phyloP scores from a whole-genome alignment of 2,329 filamentous ascomycete species.

The Hymenoscyphus occultus region DNA sequence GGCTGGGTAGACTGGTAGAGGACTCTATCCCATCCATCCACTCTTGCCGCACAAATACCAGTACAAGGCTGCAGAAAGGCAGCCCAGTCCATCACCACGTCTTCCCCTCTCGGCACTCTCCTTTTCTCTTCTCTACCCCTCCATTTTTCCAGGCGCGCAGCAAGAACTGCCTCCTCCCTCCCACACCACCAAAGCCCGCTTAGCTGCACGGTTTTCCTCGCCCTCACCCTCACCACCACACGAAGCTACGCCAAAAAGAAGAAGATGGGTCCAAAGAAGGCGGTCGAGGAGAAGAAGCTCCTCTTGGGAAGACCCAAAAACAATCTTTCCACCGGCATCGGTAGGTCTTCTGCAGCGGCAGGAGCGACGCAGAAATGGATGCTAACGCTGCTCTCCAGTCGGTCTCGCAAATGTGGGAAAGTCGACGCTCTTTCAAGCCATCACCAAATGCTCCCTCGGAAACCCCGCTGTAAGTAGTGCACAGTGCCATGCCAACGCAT shows the following conservation, averaged over 20 bases:
- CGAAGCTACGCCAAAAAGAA: constrained; percentile 57
- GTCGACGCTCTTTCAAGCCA: constrained; percentile 98
- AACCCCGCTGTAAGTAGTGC: constrained; percentile 78
- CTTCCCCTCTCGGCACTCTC: constrained; percentile 34
- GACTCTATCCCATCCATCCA: constrained; percentile 6
- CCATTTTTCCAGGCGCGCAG: constrained; percentile 48
- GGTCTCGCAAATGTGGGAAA: constrained; percentile 99
- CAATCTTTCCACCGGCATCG: constrained; percentile 98
- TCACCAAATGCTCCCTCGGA: constrained; percentile 95
- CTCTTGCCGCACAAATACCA: constrained; percentile 14
- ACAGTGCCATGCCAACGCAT: constrained; percentile 25
- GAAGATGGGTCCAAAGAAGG: constrained; percentile 92
- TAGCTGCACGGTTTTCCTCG: constrained; percentile 41
- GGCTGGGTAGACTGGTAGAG: constrained; percentile 7
- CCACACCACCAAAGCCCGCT: constrained; percentile 33
- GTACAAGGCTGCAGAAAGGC: constrained; percentile 25
- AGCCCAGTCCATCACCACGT: constrained; percentile 29
- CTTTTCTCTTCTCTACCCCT: constrained; percentile 49
- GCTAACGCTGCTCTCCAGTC: constrained; percentile 45
- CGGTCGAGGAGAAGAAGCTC: constrained; percentile 88
- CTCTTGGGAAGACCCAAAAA: constrained; percentile 94
- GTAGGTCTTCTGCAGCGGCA: too few species aligned
- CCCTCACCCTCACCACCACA: too few species aligned
- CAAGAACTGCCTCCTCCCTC: constrained; percentile 44
- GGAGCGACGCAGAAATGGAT: too few species aligned